Evolutionary conservation across 768 basidiomycete genomes (phyloP).

Genomic region (Xanthoconium stramineum): DNA sequence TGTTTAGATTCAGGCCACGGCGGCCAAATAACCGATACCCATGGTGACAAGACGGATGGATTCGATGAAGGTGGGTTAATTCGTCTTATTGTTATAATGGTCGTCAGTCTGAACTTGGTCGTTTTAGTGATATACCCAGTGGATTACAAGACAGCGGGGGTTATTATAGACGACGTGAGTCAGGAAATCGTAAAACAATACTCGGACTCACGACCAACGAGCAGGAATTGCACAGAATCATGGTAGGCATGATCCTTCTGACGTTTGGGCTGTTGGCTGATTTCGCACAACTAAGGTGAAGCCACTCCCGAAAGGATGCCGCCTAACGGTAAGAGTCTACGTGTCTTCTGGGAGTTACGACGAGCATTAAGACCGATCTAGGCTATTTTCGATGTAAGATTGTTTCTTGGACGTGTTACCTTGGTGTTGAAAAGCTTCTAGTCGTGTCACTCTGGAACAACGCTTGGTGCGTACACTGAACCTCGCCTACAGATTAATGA

Average conservation of each 20-base stretch:
- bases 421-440: constrained; percentile 13
- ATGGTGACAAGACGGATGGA: constrained; percentile 80
- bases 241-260: constrained; percentile 27
- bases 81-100: neutral
- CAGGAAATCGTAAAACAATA: neutral
- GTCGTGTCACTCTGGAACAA: constrained; percentile 51
- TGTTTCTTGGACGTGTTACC: neutral
- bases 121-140: constrained; percentile 78
- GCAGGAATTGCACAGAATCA: constrained; percentile 41
- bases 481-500: neutral
- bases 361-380: constrained; percentile 1
- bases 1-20: constrained; percentile 88
- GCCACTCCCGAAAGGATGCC: constrained; percentile 62
- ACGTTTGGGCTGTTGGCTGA: neutral
- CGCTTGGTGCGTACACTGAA: constrained; percentile 34
- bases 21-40: constrained; percentile 77
- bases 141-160: constrained; percentile 72
- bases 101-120: neutral
- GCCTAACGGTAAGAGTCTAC: constrained; percentile 48
- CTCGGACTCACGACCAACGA: neutral
- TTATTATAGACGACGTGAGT: constrained; percentile 76
- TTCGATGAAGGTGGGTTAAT: constrained; percentile 65
- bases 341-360: neutral
- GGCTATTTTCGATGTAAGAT: constrained; percentile 50
- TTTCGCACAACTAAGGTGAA: constrained; percentile 34